phyloP scores from a whole-genome alignment of 1,284 basidiomycete genomes.

The Sanghuangporus weigelae region DNA sequence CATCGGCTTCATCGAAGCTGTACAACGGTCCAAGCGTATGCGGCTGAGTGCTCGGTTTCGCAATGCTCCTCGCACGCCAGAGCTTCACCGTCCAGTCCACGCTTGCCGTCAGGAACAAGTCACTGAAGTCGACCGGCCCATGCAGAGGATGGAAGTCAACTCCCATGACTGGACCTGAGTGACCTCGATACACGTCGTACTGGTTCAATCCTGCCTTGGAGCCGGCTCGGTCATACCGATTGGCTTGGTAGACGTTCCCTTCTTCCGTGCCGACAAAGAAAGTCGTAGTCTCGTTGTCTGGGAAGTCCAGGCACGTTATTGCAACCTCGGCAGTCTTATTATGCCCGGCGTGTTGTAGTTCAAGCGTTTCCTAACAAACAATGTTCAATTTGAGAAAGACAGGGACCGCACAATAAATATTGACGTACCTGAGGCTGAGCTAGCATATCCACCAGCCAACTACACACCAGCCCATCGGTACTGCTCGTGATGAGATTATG shows the following conservation, averaged over 20 bases:
- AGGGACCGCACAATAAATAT: conserved; percentile 1
- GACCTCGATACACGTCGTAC: conserved; percentile 87
- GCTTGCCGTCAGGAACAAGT: conserved; percentile 87
- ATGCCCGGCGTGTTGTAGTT: conserved; percentile 80
- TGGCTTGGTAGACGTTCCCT: conserved; percentile 92
- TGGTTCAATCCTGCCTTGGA: conserved; percentile 93
- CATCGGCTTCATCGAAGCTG: conserved; percentile 93
- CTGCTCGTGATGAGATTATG: conserved; percentile 95
- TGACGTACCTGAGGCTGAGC: conserved; percentile 84
- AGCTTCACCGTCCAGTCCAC: conserved; percentile 97
- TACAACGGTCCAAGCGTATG: conserved; percentile 70
- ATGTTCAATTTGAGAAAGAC: conserved; percentile 64
- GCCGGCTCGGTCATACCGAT: conserved; percentile 93
- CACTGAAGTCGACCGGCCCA: conserved; percentile 91
- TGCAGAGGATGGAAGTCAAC: conserved; percentile 90
- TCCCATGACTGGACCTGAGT: conserved; percentile 90
- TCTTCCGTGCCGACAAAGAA: conserved; percentile 98
- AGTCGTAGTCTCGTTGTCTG: conserved; percentile 90
- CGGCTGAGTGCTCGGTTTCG: conserved; percentile 52
- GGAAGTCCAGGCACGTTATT: conserved; percentile 89
- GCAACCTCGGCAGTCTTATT: conserved; percentile 96
- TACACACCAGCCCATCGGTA: conserved; percentile 95
- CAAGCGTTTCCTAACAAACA: conserved; percentile 93
- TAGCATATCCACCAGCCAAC: conserved; percentile 98
- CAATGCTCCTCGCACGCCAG: conserved; percentile 75